These are phyloP conservation scores for Botrytis tulipae DNA, from an alignment of 2,329 filamentous ascomycete species.

Conservation along the genomic window DNA sequence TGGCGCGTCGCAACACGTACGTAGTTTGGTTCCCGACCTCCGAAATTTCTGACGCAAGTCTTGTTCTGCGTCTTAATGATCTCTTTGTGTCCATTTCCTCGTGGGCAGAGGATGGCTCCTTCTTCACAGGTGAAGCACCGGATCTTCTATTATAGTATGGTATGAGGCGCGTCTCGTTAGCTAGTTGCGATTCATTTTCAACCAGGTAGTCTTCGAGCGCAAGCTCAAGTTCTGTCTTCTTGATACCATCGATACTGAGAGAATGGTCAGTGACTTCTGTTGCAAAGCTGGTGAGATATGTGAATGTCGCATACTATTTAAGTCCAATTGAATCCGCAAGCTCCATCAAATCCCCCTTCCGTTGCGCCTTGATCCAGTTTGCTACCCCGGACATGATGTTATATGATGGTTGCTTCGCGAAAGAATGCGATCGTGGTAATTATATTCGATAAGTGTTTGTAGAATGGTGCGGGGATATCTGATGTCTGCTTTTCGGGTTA, in stretches of 20 bases:
- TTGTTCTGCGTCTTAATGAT: slow-evolving; percentile 47
- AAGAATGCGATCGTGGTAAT: slow-evolving; percentile 4
- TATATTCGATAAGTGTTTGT: neutral
- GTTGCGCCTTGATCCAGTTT: slow-evolving; percentile 76
- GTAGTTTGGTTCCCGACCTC: slow-evolving; percentile 27
- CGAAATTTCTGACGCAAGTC: slow-evolving; percentile 43
- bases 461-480: slow-evolving; percentile 10
- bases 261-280: slow-evolving; percentile 27
- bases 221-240: slow-evolving; percentile 77
- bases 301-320: slow-evolving; percentile 60
- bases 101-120: slow-evolving; percentile 45
- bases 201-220: slow-evolving; percentile 72
- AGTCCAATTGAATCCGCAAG: slow-evolving; percentile 70
- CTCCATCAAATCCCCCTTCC: slow-evolving; percentile 75
- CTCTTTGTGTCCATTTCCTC: slow-evolving; percentile 42
- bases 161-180: slow-evolving; percentile 61
- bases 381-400: slow-evolving; percentile 61
- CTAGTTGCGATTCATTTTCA: slow-evolving; percentile 64
- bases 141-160: slow-evolving; percentile 73
- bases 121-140: slow-evolving; percentile 62
- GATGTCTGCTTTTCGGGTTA: slow-evolving; percentile 5
- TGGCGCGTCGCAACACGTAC: slow-evolving; percentile 32
- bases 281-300: slow-evolving; percentile 16
- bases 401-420: neutral
- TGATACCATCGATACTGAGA: slow-evolving; percentile 63